Conservation (phyloP, 371 early-diverging fungal genomes). For the Zopfochytrium polystomum region DNA sequence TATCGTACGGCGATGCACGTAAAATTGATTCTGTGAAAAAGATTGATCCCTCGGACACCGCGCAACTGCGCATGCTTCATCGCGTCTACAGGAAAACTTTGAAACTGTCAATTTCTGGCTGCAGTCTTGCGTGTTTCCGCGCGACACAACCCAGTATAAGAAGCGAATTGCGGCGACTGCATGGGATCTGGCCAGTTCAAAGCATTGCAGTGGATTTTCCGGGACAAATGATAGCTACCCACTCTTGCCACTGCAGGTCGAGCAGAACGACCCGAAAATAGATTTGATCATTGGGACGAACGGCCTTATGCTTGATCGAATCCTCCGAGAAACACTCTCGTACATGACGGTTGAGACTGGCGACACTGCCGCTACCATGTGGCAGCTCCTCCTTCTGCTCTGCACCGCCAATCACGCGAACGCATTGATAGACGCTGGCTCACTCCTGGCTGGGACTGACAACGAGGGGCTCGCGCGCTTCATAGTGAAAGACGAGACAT, state of each 20-base stretch:
- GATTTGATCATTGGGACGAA: slow-evolving; percentile 10
- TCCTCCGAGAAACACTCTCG: not conserved
- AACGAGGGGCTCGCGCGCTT: too few relatives aligned
- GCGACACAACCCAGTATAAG: slow-evolving; percentile 8
- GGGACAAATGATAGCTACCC: slow-evolving; percentile 15
- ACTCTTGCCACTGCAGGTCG: slow-evolving; percentile 15
- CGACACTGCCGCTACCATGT: not conserved
- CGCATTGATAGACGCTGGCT: slow-evolving; percentile 20
- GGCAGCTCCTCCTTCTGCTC: not conserved
- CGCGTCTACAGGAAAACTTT: not conserved
- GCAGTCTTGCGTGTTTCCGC: slow-evolving; percentile 9
- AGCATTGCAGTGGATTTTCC: slow-evolving; percentile 11
- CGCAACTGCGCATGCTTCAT: slow-evolving; percentile 6
- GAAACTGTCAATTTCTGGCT: slow-evolving; percentile 24
- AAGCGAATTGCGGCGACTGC: slow-evolving; percentile 6
- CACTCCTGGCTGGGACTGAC: slow-evolving; percentile 12
- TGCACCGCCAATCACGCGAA: not conserved
- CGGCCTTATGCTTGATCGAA: slow-evolving; percentile 14
- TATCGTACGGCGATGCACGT: not conserved
- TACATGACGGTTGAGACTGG: not conserved
- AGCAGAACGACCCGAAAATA: slow-evolving; percentile 7
- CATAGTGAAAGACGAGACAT: too few relatives aligned
- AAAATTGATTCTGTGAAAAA: slow-evolving; percentile 6
- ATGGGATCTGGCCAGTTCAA: slow-evolving; percentile 14
- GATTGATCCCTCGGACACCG: slow-evolving; percentile 15